Conservation (phyloP, 1,139 yeast species). For the Kodamaea fungicola region DNA sequence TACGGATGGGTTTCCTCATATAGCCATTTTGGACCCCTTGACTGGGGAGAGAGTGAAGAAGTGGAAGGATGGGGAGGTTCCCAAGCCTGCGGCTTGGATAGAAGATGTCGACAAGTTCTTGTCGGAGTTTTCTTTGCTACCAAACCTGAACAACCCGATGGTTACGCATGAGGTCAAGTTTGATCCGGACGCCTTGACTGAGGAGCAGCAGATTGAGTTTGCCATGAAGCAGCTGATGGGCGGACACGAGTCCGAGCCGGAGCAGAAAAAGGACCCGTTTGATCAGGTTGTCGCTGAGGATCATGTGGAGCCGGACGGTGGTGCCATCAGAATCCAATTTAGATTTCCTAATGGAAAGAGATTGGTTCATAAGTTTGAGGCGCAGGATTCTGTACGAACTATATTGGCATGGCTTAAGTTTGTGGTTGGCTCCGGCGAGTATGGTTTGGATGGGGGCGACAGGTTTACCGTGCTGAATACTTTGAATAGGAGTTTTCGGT, state of each 20-base stretch:
- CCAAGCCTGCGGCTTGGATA: constrained; percentile 55
- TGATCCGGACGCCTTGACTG: constrained; percentile 64
- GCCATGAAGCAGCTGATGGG: constrained; percentile 68
- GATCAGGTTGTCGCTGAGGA: constrained; percentile 44
- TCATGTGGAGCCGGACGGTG: constrained; percentile 61
- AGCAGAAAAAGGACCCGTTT: constrained; percentile 24
- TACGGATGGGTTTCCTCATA: constrained; percentile 68
- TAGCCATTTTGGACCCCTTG: constrained; percentile 89
- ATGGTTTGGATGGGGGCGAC: constrained; percentile 40
- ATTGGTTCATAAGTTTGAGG: constrained; percentile 66
- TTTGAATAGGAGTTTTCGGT: constrained; percentile 62
- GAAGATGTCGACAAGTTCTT: constrained; percentile 60
- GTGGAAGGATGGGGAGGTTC: constrained; percentile 65
- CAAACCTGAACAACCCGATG: constrained; percentile 65
- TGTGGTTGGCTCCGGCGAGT: constrained; percentile 47
- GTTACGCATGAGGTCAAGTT: constrained; percentile 51
- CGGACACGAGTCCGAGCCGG: constrained; percentile 2
- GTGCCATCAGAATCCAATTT: constrained; percentile 77
- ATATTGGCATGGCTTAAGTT: constrained; percentile 48
- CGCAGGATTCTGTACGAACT: constrained; percentile 38
- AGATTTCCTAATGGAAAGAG: constrained; percentile 85
- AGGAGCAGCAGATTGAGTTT: constrained; percentile 79
- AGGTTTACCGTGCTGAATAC: constrained; percentile 52
- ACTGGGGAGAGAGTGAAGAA: constrained; percentile 84
- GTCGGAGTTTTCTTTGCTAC: constrained; percentile 60